Percentiles rank a stretch among this genome's conserved stretches.
These are phyloP conservation scores for Aureobasidium sp. DNA, from an alignment of 2,329 filamentous ascomycete species.

Conservation along the genomic window DNA sequence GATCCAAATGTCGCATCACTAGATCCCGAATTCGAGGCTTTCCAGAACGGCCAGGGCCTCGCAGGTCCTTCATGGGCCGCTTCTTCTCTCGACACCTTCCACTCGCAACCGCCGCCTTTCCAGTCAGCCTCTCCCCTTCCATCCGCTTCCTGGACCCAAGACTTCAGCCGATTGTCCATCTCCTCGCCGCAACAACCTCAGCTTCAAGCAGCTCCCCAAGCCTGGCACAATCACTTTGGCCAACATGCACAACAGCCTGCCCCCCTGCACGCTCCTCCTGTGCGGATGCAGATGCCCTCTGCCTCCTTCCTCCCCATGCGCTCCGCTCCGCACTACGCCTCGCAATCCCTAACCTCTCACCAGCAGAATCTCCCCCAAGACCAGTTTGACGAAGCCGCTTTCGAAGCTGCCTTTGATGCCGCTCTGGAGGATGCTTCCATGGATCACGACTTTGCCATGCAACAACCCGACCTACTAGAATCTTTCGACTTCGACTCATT, in stretches of 20 bases:
- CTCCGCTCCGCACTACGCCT: neutral
- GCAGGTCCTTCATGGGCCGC: conserved; percentile 23
- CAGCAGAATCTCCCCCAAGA: conserved; percentile 21
- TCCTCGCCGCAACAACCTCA: conserved; percentile 34
- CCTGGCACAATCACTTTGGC: conserved; percentile 23
- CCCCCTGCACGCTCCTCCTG: neutral
- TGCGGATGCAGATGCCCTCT: conserved; percentile 18
- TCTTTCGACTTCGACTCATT: conserved; percentile 6
- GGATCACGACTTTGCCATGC: conserved; percentile 12
- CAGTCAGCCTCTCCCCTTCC: conserved; percentile 22
- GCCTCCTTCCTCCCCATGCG: neutral
- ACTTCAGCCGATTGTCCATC: conserved; percentile 41
- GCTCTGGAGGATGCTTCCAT: conserved; percentile 30
- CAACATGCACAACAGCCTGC: conserved; percentile 25
- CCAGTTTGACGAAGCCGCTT: conserved; percentile 46
- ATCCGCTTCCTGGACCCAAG: conserved; percentile 33
- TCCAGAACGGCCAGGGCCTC: conserved; percentile 46
- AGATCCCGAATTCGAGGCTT: conserved; percentile 62
- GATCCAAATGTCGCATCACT: conserved; percentile 46
- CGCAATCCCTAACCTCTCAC: conserved; percentile 16
- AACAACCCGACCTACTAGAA: conserved; percentile 11
- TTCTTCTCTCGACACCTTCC: conserved; percentile 25
- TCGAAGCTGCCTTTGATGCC: conserved; percentile 46
- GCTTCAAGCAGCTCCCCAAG: conserved; percentile 33
- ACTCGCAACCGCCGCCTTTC: conserved; percentile 19